Conservation (phyloP, 257 asterid genomes). For the Solanum stenotomum region DNA sequence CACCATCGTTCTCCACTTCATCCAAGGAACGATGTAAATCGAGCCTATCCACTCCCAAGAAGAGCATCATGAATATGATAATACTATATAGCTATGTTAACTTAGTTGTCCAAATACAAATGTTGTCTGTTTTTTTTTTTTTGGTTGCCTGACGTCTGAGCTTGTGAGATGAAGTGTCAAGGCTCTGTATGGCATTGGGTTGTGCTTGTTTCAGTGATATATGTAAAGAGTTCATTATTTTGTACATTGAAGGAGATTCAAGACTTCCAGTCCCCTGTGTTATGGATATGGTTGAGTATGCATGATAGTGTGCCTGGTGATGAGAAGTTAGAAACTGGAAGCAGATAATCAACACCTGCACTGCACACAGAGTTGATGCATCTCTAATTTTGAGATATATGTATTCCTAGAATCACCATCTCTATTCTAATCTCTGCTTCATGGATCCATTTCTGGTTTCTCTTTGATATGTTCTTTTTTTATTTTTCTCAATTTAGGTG, state of each 20-base stretch:
- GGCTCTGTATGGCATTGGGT: not conserved
- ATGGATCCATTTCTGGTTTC: not conserved
- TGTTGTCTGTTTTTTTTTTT: not conserved
- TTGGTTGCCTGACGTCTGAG: not conserved
- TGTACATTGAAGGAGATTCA: not conserved
- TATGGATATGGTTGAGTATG: not conserved
- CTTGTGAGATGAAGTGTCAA: not conserved
- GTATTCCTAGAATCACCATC: not conserved
- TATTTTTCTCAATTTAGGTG: not conserved
- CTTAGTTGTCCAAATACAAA: not conserved
- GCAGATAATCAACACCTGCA: not conserved
- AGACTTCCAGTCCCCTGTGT: not conserved
- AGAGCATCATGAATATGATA: slow-evolving; percentile 16
- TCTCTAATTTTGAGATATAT: not conserved
- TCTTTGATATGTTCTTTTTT: not conserved
- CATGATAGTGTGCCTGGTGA: not conserved
- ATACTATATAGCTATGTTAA: not conserved
- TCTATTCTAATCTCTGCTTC: not conserved
- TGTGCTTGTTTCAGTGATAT: not conserved
- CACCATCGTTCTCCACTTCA: slow-evolving; percentile 47
- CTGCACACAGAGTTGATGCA: not conserved
- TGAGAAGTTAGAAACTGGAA: not conserved
- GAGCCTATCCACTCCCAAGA: slow-evolving; percentile 50
- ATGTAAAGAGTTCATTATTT: not conserved
- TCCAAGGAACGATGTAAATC: slow-evolving; percentile 30